Conservation (phyloP, 805 yeast genomes). For the Nakazawaea holstii region DNA sequence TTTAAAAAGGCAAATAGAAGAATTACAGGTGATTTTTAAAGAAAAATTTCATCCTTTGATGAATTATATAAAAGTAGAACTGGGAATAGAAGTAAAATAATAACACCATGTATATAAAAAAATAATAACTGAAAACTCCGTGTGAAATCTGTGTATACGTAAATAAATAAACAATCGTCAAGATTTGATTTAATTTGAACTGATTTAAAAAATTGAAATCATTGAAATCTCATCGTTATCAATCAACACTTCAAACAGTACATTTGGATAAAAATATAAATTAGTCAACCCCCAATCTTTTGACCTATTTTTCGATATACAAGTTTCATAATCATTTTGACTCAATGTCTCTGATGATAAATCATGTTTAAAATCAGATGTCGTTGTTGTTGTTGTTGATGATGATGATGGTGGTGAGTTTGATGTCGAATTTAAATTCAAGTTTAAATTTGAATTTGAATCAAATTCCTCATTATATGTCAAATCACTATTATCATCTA, state of each 20-base stretch:
- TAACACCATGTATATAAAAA: no score
- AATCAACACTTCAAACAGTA: slow-evolving; percentile 26
- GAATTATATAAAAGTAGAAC: no score
- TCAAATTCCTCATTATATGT: no score
- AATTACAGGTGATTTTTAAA: no score
- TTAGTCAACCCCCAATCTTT: slow-evolving; percentile 30
- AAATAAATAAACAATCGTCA: no score
- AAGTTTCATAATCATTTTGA: not conserved
- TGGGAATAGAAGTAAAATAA: no score
- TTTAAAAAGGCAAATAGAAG: not conserved
- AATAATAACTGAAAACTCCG: not conserved
- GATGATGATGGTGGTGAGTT: not conserved
- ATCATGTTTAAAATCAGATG: not conserved
- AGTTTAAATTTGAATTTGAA: slow-evolving; percentile 4
- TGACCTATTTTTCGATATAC: slow-evolving; percentile 14
- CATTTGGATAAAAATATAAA: slow-evolving; percentile 19
- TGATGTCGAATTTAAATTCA: slow-evolving; percentile 1
- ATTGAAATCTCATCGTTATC: slow-evolving; percentile 23
- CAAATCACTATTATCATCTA: not conserved
- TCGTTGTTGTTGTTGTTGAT: not conserved
- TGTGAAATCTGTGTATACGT: no score
- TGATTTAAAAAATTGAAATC: slow-evolving; percentile 21
- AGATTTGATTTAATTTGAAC: no score
- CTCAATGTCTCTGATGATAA: not conserved
- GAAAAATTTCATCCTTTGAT: no score